A percentile compares a stretch with the other conserved stretches of the same genome.
Evolutionary conservation across 352 stramenopile genomes (phyloP).

Genomic region (Aphanomyces astaci): DNA sequence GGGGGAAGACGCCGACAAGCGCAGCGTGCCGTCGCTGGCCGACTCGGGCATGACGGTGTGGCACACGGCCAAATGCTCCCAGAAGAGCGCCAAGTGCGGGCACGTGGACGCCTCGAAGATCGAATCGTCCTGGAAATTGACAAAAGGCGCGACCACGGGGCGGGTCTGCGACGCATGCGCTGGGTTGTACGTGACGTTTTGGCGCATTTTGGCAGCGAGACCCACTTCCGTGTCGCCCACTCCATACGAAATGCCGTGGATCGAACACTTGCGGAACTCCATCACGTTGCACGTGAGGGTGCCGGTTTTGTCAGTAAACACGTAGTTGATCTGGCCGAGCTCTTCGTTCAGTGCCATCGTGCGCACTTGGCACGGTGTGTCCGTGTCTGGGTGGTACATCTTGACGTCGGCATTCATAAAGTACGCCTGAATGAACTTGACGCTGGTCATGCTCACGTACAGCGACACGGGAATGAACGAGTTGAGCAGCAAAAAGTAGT

Average conservation of each 20-base stretch:
- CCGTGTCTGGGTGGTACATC: slow-evolving; percentile 90
- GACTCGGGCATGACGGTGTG: slow-evolving; percentile 98
- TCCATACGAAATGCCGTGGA: slow-evolving; percentile 91
- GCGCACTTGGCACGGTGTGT: slow-evolving; percentile 88
- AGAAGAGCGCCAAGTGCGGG: slow-evolving; percentile 59
- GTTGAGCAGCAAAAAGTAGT: slow-evolving; percentile 90
- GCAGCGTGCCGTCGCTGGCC: slow-evolving; percentile 71
- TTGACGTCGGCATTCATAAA: slow-evolving; percentile 89
- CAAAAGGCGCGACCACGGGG: slow-evolving; percentile 62
- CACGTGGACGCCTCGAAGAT: slow-evolving; percentile 65
- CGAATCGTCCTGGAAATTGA: slow-evolving; percentile 81
- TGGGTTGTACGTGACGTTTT: slow-evolving; percentile 33
- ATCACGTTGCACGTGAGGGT: slow-evolving; percentile 95
- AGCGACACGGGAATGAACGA: slow-evolving; percentile 93
- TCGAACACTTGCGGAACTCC: slow-evolving; percentile 95
- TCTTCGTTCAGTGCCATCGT: slow-evolving; percentile 92
- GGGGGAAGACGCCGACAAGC: slow-evolving; percentile 86
- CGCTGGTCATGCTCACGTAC: slow-evolving; percentile 91
- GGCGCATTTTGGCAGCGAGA: slow-evolving; percentile 48
- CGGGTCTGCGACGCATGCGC: slow-evolving; percentile 32
- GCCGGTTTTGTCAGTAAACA: slow-evolving; percentile 93
- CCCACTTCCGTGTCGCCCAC: slow-evolving; percentile 81
- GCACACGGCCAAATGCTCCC: slow-evolving; percentile 83
- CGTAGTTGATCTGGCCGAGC: slow-evolving; percentile 89
- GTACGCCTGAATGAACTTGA: slow-evolving; percentile 88